These are phyloP conservation scores for Zalaria obscura DNA, from an alignment of 2,329 filamentous ascomycete species.

Conservation along the genomic window DNA sequence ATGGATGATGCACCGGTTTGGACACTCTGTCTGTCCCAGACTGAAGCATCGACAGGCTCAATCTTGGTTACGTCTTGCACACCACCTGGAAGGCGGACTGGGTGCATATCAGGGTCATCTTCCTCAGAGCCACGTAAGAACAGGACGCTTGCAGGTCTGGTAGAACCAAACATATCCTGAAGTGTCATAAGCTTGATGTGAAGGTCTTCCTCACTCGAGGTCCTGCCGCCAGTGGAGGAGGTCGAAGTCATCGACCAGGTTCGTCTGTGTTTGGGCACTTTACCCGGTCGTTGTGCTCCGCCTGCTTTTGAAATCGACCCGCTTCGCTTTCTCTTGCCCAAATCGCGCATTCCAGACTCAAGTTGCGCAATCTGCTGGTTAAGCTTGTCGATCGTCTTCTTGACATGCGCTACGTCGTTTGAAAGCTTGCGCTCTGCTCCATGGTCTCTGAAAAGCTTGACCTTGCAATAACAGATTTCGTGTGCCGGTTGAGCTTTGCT, in stretches of 20 bases:
- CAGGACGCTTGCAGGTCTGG: conserved; percentile 61
- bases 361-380: conserved; percentile 82
- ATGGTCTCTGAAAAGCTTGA: conserved; percentile 92
- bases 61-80: conserved; percentile 43
- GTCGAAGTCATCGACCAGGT: conserved; percentile 89
- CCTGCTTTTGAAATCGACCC: conserved; percentile 31
- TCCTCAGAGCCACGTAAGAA: conserved; percentile 63
- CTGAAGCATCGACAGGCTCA: conserved; percentile 29
- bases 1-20: conserved; percentile 44
- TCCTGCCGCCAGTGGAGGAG: conserved; percentile 27
- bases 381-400: conserved; percentile 91
- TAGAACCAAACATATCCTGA: conserved; percentile 82
- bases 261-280: conserved; percentile 77
- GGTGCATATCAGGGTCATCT: conserved; percentile 68
- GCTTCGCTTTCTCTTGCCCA: conserved; percentile 47
- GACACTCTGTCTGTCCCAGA: conserved; percentile 36
- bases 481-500: conserved; percentile 21
- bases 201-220: conserved; percentile 50
- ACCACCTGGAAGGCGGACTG: conserved; percentile 59
- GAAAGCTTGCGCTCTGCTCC: conserved; percentile 89
- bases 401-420: conserved; percentile 87
- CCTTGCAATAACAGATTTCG: conserved; percentile 89
- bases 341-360: conserved; percentile 44
- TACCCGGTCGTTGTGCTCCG: conserved; percentile 51
- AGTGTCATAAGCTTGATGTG: conserved; percentile 64